Evolutionary conservation across 371 early-diverging fungal species (phyloP).

Genomic region (Lichtheimia ornata): DNA sequence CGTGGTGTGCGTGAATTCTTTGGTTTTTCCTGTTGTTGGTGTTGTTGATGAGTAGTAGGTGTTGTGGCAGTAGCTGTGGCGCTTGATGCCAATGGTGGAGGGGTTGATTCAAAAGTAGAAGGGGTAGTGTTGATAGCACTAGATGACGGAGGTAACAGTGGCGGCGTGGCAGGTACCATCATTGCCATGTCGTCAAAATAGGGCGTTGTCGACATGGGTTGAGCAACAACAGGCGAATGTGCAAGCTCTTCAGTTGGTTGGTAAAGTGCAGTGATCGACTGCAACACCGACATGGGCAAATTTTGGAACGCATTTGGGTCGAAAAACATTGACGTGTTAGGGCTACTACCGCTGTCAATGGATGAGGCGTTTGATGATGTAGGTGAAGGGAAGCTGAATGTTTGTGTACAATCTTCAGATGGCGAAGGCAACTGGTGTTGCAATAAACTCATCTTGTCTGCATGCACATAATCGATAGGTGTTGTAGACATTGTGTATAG

Average conservation of each 20-base stretch:
- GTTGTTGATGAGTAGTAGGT: background rate
- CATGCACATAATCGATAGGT: background rate
- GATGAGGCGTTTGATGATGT: constrained; percentile 14
- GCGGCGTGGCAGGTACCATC: constrained; percentile 3
- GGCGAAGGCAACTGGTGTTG: constrained; percentile 12
- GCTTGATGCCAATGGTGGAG: constrained; percentile 1
- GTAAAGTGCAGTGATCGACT: constrained; percentile 13
- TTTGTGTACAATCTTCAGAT: background rate
- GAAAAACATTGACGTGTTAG: constrained; percentile 12
- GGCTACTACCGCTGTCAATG: constrained; percentile 2
- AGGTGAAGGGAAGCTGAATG: constrained; percentile 15
- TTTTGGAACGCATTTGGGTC: constrained; percentile 32
- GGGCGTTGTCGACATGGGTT: no score
- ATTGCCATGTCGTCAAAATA: background rate
- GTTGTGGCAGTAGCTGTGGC: background rate
- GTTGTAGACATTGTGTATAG: background rate
- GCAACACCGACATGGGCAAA: constrained; percentile 27
- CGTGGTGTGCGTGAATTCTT: constrained; percentile 43
- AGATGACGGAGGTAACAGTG: background rate
- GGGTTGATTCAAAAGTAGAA: background rate
- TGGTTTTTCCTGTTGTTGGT: constrained; percentile 1
- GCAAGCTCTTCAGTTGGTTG: constrained; percentile 6
- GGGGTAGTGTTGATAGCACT: background rate
- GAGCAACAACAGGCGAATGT: no score
- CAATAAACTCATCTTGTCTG: background rate